Evolutionary conservation across 1,284 basidiomycete species (phyloP).

Genomic region (Volvariella surrecta): DNA sequence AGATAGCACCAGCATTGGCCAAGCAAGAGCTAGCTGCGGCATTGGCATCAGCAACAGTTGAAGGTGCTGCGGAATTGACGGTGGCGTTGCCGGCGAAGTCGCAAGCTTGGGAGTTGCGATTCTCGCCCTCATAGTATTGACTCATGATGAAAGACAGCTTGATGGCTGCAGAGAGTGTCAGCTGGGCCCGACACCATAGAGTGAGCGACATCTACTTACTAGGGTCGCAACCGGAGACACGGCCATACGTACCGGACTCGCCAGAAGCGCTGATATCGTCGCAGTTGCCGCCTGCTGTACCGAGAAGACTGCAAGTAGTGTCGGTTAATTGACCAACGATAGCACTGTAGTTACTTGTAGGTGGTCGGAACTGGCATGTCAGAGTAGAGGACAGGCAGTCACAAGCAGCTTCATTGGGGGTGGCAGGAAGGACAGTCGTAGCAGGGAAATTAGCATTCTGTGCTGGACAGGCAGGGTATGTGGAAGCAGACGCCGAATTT

Average conservation of each 20-base stretch:
- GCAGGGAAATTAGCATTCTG: constrained; percentile 54
- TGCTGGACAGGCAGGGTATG: constrained; percentile 60
- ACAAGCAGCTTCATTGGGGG: constrained; percentile 77
- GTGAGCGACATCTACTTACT: constrained; percentile 34
- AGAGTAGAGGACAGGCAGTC: constrained; percentile 62
- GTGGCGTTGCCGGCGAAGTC: constrained; percentile 82
- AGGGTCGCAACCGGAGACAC: constrained; percentile 67
- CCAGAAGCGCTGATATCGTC: constrained; percentile 68
- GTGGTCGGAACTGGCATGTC: constrained; percentile 64
- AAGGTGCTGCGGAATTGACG: constrained; percentile 50
- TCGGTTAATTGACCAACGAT: constrained; percentile 65
- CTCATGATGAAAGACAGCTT: constrained; percentile 83
- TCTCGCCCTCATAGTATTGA: constrained; percentile 64
- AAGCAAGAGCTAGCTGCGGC: constrained; percentile 67
- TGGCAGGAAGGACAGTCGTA: constrained; percentile 69
- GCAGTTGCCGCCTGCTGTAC: constrained; percentile 53
- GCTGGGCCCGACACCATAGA: constrained; percentile 8
- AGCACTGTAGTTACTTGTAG: constrained; percentile 53
- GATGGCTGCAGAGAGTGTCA: constrained; percentile 34
- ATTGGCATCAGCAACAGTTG: constrained; percentile 44
- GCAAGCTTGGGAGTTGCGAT: constrained; percentile 54
- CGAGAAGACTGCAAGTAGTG: constrained; percentile 65
- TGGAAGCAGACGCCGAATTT: constrained; percentile 41
- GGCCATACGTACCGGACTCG: constrained; percentile 66
- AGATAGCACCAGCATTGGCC: constrained; percentile 57